A percentile compares a stretch with the other conserved stretches of the same genome.
Conservation (phyloP, 1,284 basidiomycete species). For the Thecaphora thlaspeos region DNA sequence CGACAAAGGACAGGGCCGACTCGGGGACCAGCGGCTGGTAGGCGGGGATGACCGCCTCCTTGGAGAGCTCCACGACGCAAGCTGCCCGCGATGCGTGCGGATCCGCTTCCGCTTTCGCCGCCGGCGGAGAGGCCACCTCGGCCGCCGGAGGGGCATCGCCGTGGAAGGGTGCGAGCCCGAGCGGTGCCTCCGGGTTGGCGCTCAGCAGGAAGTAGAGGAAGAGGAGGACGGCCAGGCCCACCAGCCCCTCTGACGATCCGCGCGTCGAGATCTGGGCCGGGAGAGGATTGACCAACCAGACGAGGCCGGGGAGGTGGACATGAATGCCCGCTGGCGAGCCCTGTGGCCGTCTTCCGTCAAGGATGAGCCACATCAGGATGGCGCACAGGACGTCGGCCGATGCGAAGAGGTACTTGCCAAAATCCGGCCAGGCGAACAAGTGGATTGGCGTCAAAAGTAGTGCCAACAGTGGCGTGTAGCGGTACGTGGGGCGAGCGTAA, state of each 20-base stretch:
- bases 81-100: too few species aligned
- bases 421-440: slow-evolving; percentile 56
- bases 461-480: slow-evolving; percentile 92
- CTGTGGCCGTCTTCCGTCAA: slow-evolving; percentile 55
- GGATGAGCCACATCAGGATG: slow-evolving; percentile 71
- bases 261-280: slow-evolving; percentile 94
- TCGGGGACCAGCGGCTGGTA: slow-evolving; percentile 30
- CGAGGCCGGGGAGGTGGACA: slow-evolving; percentile 60
- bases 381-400: slow-evolving; percentile 81
- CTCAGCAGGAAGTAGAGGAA: slow-evolving; percentile 62
- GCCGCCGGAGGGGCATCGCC: not conserved
- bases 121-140: not conserved
- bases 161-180: slow-evolving; percentile 10
- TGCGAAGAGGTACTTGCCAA: slow-evolving; percentile 84
- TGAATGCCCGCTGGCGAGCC: slow-evolving; percentile 18
- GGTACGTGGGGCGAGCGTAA: slow-evolving; percentile 88
- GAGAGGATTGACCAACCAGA: slow-evolving; percentile 87
- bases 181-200: slow-evolving; percentile 41
- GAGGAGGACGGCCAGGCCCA: slow-evolving; percentile 75
- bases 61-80: too few species aligned
- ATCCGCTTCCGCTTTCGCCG: not conserved
- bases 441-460: slow-evolving; percentile 77
- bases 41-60: slow-evolving; percentile 1
- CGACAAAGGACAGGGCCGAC: slow-evolving; percentile 19
- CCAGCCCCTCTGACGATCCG: slow-evolving; percentile 87